Conservation (phyloP, 2,329 filamentous ascomycete species). For the Chaetomium olivaceum region DNA sequence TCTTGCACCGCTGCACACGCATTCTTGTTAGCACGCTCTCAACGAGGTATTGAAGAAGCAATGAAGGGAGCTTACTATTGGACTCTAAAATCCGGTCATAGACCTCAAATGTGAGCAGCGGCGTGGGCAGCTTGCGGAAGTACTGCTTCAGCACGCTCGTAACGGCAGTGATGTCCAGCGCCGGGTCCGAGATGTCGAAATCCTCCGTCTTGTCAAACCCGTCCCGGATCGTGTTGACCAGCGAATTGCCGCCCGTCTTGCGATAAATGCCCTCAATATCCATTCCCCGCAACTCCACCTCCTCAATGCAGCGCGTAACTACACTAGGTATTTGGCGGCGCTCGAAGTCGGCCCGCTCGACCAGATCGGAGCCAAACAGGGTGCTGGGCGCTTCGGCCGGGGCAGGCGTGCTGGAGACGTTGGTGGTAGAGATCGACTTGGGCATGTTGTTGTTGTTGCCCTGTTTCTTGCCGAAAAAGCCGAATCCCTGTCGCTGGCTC, state of each 20-base stretch:
- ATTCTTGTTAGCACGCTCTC: conserved; percentile 26
- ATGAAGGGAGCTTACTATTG: conserved; percentile 55
- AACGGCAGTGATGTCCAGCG: conserved; percentile 92
- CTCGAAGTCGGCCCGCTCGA: conserved; percentile 83
- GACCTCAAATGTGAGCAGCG: conserved; percentile 86
- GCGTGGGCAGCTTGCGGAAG: conserved; percentile 87
- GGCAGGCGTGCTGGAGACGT: conserved; percentile 41
- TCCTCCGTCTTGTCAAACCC: conserved; percentile 86
- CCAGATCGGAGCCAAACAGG: conserved; percentile 87
- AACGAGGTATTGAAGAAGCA: background rate
- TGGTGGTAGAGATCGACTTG: conserved; percentile 52
- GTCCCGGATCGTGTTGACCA: conserved; percentile 85
- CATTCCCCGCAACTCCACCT: conserved; percentile 95
- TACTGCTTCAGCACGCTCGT: conserved; percentile 97
- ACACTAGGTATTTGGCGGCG: conserved; percentile 86
- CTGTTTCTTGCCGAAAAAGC: conserved; percentile 62
- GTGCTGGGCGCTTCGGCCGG: conserved; percentile 55
- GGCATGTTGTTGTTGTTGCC: conserved; percentile 40
- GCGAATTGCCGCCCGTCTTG: conserved; percentile 90
- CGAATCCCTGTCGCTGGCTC: conserved; percentile 61
- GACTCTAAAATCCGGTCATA: conserved; percentile 89
- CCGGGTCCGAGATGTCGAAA: conserved; percentile 90
- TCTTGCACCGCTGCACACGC: conserved; percentile 61
- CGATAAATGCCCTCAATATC: conserved; percentile 97
- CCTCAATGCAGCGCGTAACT: conserved; percentile 90